phyloP scores from a whole-genome alignment of 2,329 filamentous ascomycete genomes.

The Diaporthe citri region DNA sequence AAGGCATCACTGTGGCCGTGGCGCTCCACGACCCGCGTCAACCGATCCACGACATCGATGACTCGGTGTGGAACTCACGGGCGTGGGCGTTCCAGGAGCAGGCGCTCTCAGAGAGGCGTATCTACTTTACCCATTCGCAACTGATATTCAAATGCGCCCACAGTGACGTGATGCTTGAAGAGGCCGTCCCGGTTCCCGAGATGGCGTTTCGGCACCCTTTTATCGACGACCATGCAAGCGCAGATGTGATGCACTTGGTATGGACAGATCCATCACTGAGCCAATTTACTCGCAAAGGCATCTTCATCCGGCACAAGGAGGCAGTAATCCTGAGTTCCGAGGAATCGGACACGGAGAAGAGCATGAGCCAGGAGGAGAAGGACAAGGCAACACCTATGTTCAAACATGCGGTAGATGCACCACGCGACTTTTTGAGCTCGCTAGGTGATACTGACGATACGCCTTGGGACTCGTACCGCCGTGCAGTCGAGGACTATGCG shows the following conservation, averaged over 20 bases:
- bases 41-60: neutral
- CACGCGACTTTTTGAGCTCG: neutral
- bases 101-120: slow-evolving; percentile 5
- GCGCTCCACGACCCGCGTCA: neutral
- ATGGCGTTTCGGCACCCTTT: neutral
- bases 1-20: neutral
- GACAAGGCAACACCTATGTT: neutral
- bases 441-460: neutral
- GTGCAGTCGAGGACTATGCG: slow-evolving; percentile 8
- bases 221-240: neutral
- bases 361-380: neutral
- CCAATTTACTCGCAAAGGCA: neutral
- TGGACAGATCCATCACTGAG: neutral
- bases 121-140: neutral
- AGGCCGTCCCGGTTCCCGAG: neutral
- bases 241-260: neutral
- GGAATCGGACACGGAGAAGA: neutral
- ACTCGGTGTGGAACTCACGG: slow-evolving; percentile 2
- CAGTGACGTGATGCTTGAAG: neutral
- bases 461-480: slow-evolving; percentile 1
- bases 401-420: neutral
- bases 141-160: slow-evolving; percentile 2
- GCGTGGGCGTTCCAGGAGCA: slow-evolving; percentile 35
- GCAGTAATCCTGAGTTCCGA: neutral
- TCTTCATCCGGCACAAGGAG: neutral